phyloP scores from a whole-genome alignment of 176 grass and related monocot species.

The Poa annua region DNA sequence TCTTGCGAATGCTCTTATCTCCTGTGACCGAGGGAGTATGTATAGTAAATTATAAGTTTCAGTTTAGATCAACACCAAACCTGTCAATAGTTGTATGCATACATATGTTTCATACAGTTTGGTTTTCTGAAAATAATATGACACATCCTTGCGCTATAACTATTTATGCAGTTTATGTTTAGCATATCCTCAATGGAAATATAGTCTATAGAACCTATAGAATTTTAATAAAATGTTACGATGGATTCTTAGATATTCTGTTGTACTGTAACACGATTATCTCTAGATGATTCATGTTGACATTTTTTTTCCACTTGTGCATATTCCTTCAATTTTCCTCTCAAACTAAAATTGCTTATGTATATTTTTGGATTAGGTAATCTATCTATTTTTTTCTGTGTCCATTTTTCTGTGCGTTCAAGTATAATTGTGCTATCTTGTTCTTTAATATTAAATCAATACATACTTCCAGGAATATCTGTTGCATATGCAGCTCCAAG shows the following conservation, averaged over 20 bases:
- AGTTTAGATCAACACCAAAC: not conserved
- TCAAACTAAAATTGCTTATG: not conserved
- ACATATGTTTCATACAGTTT: not conserved
- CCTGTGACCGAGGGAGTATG: not conserved
- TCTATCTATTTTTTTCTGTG: constrained; percentile 6
- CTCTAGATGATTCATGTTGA: constrained; percentile 17
- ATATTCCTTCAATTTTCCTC: not conserved
- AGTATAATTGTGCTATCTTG: constrained; percentile 1
- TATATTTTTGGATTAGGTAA: not conserved
- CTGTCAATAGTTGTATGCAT: not conserved
- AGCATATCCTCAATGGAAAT: not conserved
- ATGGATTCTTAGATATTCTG: not conserved
- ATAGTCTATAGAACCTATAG: not conserved
- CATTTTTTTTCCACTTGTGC: not conserved
- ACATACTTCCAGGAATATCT: constrained; percentile 61
- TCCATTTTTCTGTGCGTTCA: constrained; percentile 16
- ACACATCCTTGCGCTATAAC: not conserved
- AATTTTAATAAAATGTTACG: not conserved
- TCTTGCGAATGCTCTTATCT: not conserved
- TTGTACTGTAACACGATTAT: constrained; percentile 2
- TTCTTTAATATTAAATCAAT: constrained; percentile 10
- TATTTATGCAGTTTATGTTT: not conserved
- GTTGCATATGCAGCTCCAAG: constrained; percentile 95
- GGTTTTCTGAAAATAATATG: no score
- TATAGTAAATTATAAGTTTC: not conserved